phyloP scores from a whole-genome alignment of 148 eudicot genomes.

The Rheum nobile region DNA sequence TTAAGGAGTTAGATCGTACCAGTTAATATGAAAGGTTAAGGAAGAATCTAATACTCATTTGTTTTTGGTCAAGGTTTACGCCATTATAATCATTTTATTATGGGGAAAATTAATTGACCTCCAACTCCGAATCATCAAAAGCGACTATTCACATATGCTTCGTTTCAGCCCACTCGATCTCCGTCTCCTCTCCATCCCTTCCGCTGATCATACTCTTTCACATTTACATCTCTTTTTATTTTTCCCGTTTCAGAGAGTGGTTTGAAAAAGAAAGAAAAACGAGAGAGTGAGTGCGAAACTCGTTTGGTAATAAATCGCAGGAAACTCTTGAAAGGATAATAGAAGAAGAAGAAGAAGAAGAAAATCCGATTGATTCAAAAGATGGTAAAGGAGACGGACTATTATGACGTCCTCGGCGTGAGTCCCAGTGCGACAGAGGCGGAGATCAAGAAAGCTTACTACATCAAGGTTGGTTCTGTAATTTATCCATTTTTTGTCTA shows the following conservation, averaged over 20 bases:
- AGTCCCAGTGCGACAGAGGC: slow-evolving; percentile 70
- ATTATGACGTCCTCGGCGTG: slow-evolving; percentile 70
- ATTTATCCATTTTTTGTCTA: neutral
- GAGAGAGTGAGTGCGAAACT: neutral
- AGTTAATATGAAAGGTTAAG: neutral
- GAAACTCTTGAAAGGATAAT: neutral
- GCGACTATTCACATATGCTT: neutral
- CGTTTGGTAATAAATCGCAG: neutral
- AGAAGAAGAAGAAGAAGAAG: neutral
- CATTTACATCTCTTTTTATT: neutral
- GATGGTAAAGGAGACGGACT: slow-evolving; percentile 90
- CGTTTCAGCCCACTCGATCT: neutral
- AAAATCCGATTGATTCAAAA: neutral
- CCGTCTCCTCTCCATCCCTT: neutral
- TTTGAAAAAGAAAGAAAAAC: neutral
- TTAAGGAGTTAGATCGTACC: no score
- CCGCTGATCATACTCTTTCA: neutral
- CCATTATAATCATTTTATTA: neutral
- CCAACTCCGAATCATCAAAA: neutral
- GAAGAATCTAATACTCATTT: neutral
- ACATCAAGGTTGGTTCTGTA: slow-evolving; percentile 45
- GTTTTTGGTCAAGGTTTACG: neutral
- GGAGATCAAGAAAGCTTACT: slow-evolving; percentile 82
- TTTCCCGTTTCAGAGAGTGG: neutral
- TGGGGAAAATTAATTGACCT: slow-evolving; percentile 1